Base-by-base conservation (phyloP, 345 rosid genomes). In the Microthlaspi erraticum region DNA sequence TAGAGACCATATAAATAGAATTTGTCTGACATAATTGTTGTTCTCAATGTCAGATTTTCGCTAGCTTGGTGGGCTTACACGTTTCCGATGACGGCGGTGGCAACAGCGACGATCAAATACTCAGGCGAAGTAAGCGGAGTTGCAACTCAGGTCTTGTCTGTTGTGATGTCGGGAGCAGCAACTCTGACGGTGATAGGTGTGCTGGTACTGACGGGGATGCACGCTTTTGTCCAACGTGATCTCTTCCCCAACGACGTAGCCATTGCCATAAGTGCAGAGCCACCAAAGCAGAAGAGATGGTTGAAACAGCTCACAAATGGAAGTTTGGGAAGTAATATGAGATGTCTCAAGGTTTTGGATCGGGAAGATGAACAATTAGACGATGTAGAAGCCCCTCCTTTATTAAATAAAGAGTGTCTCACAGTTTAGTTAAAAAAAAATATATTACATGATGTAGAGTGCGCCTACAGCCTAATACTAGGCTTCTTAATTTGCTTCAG, bases 11-110 rank as follows among this genome's bases (percentile, higher is more conserved):
- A 37, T n/a, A 2, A 41, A 10, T 20, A 34, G 10, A 44, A 44
- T 14, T 53, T 3, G 18, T 64, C 59, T 55, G 10, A 73, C n/a
- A 31, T 56, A n/a, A 5, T 7, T 38, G 18, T 6, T 58, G 39
- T 68, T 14, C 20, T 64, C n/a, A n/a, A 46, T 55, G 31, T 17
- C 71, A 92, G 92, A 86, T 91, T 93, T 75, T 91, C 96, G 31
- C 67, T 86, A 78, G 88, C 96, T 53, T 89, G 96, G 96, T 93
- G 98, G 97, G 98, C 96, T 6, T 93, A 89, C 71, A 91, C 97
- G 16, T 91, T 93, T 71, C 92, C 98, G 0, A 88, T 83, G 90
- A 85, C 90, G 2, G 80, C 87, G 2, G 90, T 88, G 13, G 92
- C 92, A 34, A 81, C 82, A 51, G 83, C 93, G 26, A 87, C 93